Conservation (phyloP, 1,284 basidiomycete species). For the Austropuccinia psidii region DNA sequence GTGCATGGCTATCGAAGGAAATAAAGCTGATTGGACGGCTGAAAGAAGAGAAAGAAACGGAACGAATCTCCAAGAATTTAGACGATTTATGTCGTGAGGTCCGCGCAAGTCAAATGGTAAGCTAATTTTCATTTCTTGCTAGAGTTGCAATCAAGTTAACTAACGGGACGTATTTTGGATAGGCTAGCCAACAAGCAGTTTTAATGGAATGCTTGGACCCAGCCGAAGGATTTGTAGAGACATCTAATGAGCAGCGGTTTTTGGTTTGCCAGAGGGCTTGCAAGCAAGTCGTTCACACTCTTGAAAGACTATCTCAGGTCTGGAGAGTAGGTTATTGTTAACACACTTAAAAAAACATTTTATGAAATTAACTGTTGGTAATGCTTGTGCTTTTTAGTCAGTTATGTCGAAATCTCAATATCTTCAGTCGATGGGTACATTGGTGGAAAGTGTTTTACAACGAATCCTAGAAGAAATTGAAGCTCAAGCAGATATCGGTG, state of each 20-base stretch:
- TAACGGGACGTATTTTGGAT: not conserved
- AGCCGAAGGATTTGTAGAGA: conserved; percentile 64
- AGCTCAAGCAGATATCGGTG: conserved; percentile 78
- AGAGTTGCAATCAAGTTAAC: not conserved
- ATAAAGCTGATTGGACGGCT: conserved; percentile 50
- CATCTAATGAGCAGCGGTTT: conserved; percentile 65
- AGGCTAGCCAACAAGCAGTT: conserved; percentile 52
- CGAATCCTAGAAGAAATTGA: conserved; percentile 68
- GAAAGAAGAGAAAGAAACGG: conserved; percentile 47
- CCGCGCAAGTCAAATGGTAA: conserved; percentile 46
- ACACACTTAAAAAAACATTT: not conserved
- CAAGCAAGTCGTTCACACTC: conserved; percentile 59
- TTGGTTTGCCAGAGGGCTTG: conserved; percentile 68
- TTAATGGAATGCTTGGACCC: conserved; percentile 55
- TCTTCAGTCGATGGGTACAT: conserved; percentile 55
- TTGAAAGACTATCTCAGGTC: conserved; percentile 59
- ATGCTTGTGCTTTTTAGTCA: conserved; percentile 39
- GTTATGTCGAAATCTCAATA: conserved; percentile 44
- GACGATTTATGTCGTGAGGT: not conserved
- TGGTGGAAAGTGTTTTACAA: conserved; percentile 65
- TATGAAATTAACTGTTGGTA: not conserved
- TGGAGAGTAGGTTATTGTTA: conserved; percentile 59
- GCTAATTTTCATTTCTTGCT: conserved; percentile 54
- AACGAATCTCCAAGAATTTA: conserved; percentile 51
- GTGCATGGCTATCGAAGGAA: conserved; percentile 57